phyloP scores from a whole-genome alignment of 345 rosid species.

The Hibiscus trionum region DNA sequence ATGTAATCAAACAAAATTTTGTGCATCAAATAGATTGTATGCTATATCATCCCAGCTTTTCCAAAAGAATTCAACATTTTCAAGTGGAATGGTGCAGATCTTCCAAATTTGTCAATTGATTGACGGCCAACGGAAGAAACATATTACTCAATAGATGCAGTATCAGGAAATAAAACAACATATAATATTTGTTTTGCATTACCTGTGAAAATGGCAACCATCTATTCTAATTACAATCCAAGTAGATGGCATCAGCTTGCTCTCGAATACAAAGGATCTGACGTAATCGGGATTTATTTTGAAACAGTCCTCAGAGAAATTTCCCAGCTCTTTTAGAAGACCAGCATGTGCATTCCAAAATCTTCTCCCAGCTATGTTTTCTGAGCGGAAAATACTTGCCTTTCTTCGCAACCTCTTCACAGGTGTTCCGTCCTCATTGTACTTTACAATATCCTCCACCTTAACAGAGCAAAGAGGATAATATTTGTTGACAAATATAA shows the following conservation, averaged over 20 bases:
- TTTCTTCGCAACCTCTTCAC: slow-evolving; percentile 68
- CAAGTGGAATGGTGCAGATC: neutral
- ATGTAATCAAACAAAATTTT: neutral
- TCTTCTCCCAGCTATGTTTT: slow-evolving; percentile 50
- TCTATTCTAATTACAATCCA: slow-evolving; percentile 87
- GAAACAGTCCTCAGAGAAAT: slow-evolving; percentile 42
- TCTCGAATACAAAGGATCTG: slow-evolving; percentile 60
- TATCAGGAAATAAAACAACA: neutral
- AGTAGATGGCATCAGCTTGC: slow-evolving; percentile 64
- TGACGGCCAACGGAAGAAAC: slow-evolving; percentile 5
- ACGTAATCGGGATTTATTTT: slow-evolving; percentile 57
- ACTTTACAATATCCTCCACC: slow-evolving; percentile 73
- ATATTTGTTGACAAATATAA: neutral
- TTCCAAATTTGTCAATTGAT: neutral
- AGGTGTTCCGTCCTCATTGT: slow-evolving; percentile 58
- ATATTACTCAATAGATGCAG: neutral
- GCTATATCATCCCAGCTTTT: neutral
- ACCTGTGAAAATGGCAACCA: slow-evolving; percentile 92
- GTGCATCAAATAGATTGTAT: neutral
- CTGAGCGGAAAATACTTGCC: slow-evolving; percentile 38
- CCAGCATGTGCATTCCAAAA: slow-evolving; percentile 66
- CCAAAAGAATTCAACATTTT: slow-evolving; percentile 2
- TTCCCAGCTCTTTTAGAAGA: slow-evolving; percentile 53
- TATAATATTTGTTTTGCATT: slow-evolving; percentile 23
- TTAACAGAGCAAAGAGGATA: slow-evolving; percentile 19